Evolutionary conservation across 164 flowering plant species (phyloP).

Genomic region (Litsea cubeba): DNA sequence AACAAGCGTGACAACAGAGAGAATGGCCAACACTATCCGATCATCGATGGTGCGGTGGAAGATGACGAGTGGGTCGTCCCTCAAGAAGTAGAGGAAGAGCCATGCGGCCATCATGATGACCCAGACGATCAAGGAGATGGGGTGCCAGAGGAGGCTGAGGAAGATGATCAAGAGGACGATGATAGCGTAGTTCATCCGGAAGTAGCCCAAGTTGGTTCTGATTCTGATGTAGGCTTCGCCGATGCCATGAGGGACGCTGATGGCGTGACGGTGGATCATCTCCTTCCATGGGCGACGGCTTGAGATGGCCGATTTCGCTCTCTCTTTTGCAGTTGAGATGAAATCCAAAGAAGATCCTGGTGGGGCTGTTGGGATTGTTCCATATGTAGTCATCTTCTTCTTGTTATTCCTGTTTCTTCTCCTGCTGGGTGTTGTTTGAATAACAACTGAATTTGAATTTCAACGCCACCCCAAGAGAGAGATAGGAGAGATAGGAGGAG

Average conservation of each 20-base stretch:
- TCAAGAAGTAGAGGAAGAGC: constrained; percentile 54
- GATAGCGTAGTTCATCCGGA: constrained; percentile 47
- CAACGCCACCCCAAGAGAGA: background rate
- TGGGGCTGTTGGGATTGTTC: constrained; percentile 39
- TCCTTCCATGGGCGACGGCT: constrained; percentile 51
- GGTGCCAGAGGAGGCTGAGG: constrained; percentile 52
- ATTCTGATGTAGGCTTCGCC: constrained; percentile 21
- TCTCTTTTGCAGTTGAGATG: constrained; percentile 34
- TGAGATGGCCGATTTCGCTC: constrained; percentile 26
- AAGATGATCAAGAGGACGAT: constrained; percentile 36
- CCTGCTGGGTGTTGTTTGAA: too few species aligned
- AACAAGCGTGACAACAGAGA: constrained; percentile 33
- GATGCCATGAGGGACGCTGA: constrained; percentile 27
- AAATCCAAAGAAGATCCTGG: constrained; percentile 12
- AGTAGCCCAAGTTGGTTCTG: constrained; percentile 31
- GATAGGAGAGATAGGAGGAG: background rate
- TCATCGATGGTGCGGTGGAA: constrained; percentile 30
- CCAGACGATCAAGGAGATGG: constrained; percentile 47
- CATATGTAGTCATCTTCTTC: constrained; percentile 43
- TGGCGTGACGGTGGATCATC: constrained; percentile 22
- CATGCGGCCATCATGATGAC: constrained; percentile 39
- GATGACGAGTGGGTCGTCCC: constrained; percentile 38
- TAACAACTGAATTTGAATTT: background rate
- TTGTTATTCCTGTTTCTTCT: too few species aligned
- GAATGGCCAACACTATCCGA: constrained; percentile 24